Evolutionary conservation across 768 basidiomycete species (phyloP), one percentile per base, ranked within the genome.

Genomic region (Collybia sp.): DNA sequence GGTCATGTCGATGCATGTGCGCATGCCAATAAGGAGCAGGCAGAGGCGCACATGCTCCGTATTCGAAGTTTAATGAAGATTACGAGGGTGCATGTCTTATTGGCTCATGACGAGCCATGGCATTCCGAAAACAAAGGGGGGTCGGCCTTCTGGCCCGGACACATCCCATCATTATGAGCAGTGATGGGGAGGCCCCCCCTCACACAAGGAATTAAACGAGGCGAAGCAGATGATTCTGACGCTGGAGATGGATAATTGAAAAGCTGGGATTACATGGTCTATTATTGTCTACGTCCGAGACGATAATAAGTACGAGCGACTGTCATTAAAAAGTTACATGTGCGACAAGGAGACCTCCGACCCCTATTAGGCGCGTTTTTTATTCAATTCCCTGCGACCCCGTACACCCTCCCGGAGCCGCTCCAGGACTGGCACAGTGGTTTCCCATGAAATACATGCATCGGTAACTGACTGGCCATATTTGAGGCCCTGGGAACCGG

Each of bases 391-490:
- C 55, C 87, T 70, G 46, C 95, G 82, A 30, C 83, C 87, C 43
- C 77, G 82, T 4, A 98, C 93, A 44, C 88, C 96, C 57, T 83
- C 78, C n/a, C 95, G 80, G 15, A 99, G 76, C 41, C 85, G 80
- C 41, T 98, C 84, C 42, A 99, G 74, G 1, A 81, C 73, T 2
- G 83, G 82, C 5, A 93, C 72, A 2, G 95, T 95, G 55, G 79
- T 78, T 56, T 91, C 83, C 93, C 93, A 97, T 36, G 86, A 85
- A 41, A 98, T 75, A 65, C 90, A 95, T 8, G 86, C 87, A 65
- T 93, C 90, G 17, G 93, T 93, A 5, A 94, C 88, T 6, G 85
- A 88, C 60, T 86, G 83, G 19, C 93, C 93, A 57, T 91, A 92
- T 57, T 75, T 83, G 39, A 95, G 68, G 10, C 79, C 84, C 6